These are phyloP conservation scores for Coemansia sp. DNA, from an alignment of 192 early-diverging fungal genomes.

Conservation along the genomic window DNA sequence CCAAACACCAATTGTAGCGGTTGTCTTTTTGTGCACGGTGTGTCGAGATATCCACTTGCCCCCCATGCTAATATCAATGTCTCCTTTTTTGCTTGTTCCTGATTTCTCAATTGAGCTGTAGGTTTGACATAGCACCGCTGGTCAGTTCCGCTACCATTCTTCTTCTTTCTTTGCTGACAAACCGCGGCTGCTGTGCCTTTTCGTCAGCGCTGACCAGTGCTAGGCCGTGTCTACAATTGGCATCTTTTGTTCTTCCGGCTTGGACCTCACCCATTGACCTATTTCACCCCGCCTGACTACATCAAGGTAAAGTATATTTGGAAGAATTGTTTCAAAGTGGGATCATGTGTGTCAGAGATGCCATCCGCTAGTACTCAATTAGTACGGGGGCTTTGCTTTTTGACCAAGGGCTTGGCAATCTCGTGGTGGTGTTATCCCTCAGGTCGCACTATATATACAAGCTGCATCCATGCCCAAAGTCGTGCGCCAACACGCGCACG, in stretches of 20 bases:
- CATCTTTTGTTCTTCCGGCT: neutral
- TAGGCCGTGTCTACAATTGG: neutral
- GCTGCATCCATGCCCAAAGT: neutral
- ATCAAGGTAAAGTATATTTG: conserved; percentile 5
- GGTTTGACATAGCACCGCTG: neutral
- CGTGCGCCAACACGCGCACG: conserved; percentile 3
- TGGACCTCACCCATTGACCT: neutral
- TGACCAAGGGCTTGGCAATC: neutral
- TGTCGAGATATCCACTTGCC: neutral
- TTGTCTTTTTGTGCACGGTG: neutral
- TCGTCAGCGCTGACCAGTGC: neutral
- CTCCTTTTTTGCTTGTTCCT: neutral
- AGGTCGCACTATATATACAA: neutral
- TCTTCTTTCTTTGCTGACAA: neutral
- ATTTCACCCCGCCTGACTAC: neutral
- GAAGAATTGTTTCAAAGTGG: neutral
- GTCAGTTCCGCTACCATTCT: neutral
- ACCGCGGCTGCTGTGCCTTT: neutral
- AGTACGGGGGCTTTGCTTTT: neutral
- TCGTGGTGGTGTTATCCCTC: neutral
- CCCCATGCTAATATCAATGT: conserved; percentile 2
- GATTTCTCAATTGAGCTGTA: conserved; percentile 3
- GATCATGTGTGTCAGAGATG: neutral
- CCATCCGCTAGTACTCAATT: neutral
- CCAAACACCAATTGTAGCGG: neutral